A percentile compares a stretch with the other conserved stretches of the same genome.
Evolutionary conservation across 805 yeast species (phyloP).

Genomic region (Pichia membranifaciens): DNA sequence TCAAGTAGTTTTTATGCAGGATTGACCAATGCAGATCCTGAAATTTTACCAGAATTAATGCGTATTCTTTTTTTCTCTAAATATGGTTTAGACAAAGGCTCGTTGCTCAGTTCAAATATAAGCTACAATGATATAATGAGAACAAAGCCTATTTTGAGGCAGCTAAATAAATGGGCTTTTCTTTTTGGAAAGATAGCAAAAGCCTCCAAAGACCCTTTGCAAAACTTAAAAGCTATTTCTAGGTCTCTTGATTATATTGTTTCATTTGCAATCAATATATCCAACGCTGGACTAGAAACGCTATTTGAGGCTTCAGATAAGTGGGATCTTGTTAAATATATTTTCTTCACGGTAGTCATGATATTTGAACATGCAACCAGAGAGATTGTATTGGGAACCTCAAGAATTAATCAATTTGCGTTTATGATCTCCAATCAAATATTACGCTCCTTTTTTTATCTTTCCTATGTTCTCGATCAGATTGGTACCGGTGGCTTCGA

Average conservation of each 20-base stretch:
- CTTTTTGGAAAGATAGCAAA: conserved; percentile 22
- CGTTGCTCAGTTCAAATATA: not conserved
- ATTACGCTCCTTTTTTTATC: conserved; percentile 35
- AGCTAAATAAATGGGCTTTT: conserved; percentile 43
- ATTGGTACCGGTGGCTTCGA: conserved; percentile 64
- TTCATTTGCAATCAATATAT: conserved; percentile 2
- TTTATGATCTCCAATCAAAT: conserved; percentile 15
- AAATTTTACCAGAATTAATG: conserved; percentile 16
- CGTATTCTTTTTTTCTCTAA: conserved; percentile 11
- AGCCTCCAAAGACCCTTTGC: conserved; percentile 20
- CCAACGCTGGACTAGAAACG: not conserved
- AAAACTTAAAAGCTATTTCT: conserved; percentile 28
- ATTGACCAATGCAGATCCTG: conserved; percentile 8
- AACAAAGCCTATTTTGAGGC: conserved; percentile 39
- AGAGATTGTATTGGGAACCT: conserved; percentile 26
- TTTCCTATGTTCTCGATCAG: conserved; percentile 43
- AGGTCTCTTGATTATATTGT: conserved; percentile 2
- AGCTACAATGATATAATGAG: conserved; percentile 4
- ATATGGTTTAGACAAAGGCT: conserved; percentile 23
- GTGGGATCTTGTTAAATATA: conserved; percentile 25
- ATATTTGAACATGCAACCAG: conserved; percentile 43
- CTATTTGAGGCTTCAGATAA: conserved; percentile 8
- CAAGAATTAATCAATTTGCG: not conserved
- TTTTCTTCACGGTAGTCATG: conserved; percentile 43
- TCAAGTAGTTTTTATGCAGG: not conserved